Evolutionary conservation across 73 alveolate species (phyloP), one percentile per base, ranked within the genome.

Genomic region (Effrenium voratum): DNA sequence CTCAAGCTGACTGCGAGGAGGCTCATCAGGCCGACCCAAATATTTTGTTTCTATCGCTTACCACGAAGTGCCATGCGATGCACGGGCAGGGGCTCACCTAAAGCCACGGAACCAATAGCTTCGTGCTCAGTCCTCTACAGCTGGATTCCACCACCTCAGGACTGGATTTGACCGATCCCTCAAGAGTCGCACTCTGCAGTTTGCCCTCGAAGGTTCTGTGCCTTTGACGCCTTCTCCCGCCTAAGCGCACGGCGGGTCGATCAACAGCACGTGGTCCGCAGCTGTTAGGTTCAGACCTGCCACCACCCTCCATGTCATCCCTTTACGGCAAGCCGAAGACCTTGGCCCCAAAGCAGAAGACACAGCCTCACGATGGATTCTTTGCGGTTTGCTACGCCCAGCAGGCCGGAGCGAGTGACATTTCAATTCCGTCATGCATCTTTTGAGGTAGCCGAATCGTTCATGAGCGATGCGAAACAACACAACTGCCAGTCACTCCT

Each of bases 101-200:
- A 52, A 52, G 19, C 63, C 63, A 8, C 26, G 19, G 19, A 52
- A 8, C 63, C 63, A 12, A 52, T 12, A 52, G 26, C 63, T 19
- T 19, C 19, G 26, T 19, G 26, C 63, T 5, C 80, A 5, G 49
- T 60, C 95, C 95, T 87, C 95, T 36, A 87, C 95, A 8, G 95
- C 95, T 3, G 95, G 95, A 50, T 87, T 87, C 95, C 95, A 87
- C 95, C 95, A 87, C 95, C 95, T 87, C 38, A 46, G 47, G n/a
- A 30, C 79, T 8, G 2, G 40, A n/a, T n/a, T n/a, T n/a, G n/a
- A n/a, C n/a, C n/a, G n/a, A n/a, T n/a, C n/a, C n/a, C n/a, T n/a
- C n/a, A n/a, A n/a, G n/a, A n/a, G n/a, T n/a, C n/a, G n/a, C n/a
- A n/a, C n/a, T n/a, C n/a, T n/a, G n/a, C n/a, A n/a, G n/a, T n/a